Percentiles rank a stretch among this genome's conserved stretches.
Conservation (phyloP, 2,329 filamentous ascomycete species). For the Microdochium trichocladiopsis region DNA sequence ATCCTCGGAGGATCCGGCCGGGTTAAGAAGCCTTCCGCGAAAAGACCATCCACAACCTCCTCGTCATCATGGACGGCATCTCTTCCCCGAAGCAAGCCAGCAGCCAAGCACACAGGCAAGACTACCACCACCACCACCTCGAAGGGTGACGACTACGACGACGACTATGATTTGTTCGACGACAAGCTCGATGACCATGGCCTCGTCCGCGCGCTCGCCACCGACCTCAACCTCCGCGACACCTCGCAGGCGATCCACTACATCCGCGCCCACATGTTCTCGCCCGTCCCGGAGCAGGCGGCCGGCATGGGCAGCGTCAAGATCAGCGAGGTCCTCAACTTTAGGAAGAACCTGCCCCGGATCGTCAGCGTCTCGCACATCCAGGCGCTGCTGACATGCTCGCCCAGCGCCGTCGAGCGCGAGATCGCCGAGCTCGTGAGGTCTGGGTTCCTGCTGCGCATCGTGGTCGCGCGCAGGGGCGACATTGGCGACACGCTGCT, state of each 20-base stretch:
- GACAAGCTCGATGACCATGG: slow-evolving; percentile 55
- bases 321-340: slow-evolving; percentile 57
- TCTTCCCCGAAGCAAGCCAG: slow-evolving; percentile 15
- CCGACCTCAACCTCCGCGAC: slow-evolving; percentile 51
- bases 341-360: slow-evolving; percentile 50
- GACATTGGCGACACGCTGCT: slow-evolving; percentile 60
- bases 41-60: slow-evolving; percentile 8
- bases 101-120: slow-evolving; percentile 4
- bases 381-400: slow-evolving; percentile 48
- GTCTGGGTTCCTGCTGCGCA: slow-evolving; percentile 50
- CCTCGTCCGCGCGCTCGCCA: slow-evolving; percentile 44
- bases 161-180: slow-evolving; percentile 25
- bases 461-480: slow-evolving; percentile 56
- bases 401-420: slow-evolving; percentile 58
- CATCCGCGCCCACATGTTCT: slow-evolving; percentile 57
- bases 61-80: slow-evolving; percentile 15
- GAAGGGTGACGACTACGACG: slow-evolving; percentile 15
- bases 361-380: slow-evolving; percentile 61
- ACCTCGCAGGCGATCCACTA: slow-evolving; percentile 59
- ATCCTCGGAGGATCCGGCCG: slow-evolving; percentile 22
- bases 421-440: slow-evolving; percentile 56
- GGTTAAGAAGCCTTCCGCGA: slow-evolving; percentile 22
- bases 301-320: slow-evolving; percentile 58
- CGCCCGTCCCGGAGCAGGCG: slow-evolving; percentile 46
- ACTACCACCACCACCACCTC: slow-evolving; percentile 1